Base-by-base conservation (phyloP, 2,329 filamentous ascomycete species). In the Scorias spongiosa region DNA sequence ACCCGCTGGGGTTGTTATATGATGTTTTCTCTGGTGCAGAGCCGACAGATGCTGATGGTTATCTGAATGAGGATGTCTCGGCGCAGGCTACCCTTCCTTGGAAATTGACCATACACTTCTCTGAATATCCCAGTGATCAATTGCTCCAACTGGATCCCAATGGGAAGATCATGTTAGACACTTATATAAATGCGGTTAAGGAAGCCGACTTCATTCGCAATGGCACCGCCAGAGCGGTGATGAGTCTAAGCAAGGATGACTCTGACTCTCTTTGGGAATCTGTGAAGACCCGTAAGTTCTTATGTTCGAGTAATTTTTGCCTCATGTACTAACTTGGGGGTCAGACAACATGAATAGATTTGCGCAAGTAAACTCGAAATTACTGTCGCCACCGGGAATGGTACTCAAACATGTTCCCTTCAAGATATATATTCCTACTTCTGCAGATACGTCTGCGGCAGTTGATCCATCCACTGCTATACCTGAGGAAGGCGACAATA, bases 171-270 rank as follows among this genome's bases (percentile, higher is more conserved):
- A 65, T 79, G 57, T 74, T 78, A 47, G 80, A 83, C 57, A 69
- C 76, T 0, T 84, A 76, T 55, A 77, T 80, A 43, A 81, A 83
- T 51, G 76, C 71, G 42, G 78, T 83, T 48, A 84, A 84, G 58
- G 80, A 83, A 57, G 87, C 88, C 28, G 87, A 94, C 63, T 93
- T 87, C 53, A 69, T 93, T 42, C 77, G 88, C 42, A 89, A 91
- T 53, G 86, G 87, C 39, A 91, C 83, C 43, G 86, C 85, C 12
- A 87, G 89, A 59, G 81, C 83, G 48, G 88, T 93, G 56, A 93
- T 94, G 85, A 81, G 79, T 43, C 68, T 95, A 56, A 86, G 81
- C 48, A 88, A 87, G 60, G 78, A 84, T 39, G 80, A 93, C 60
- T 91, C 84, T 11, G 84, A 80, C 7, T 75, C 81, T 29, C 70